phyloP scores from a whole-genome alignment of 495 filamentous ascomycete species.

The Neurospora hispaniola region DNA sequence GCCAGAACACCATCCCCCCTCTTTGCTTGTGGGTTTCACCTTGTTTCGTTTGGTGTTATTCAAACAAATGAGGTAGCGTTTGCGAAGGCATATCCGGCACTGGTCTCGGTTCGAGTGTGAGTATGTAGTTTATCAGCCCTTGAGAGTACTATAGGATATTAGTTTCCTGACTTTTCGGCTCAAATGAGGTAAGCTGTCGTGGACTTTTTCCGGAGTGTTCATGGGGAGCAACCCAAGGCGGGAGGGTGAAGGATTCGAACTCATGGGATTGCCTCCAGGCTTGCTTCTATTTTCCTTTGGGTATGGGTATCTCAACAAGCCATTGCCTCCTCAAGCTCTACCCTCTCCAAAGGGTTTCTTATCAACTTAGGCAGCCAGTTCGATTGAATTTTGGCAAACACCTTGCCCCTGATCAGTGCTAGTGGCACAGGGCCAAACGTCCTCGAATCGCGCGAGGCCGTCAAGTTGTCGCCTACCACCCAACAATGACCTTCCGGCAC shows the following conservation, averaged over 20 bases:
- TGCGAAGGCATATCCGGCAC: not conserved
- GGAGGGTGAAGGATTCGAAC: not conserved
- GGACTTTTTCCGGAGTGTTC: not conserved
- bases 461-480: constrained; percentile 77
- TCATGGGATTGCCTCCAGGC: not conserved
- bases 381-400: constrained; percentile 56
- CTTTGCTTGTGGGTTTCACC: not conserved
- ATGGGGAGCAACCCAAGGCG: not conserved
- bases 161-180: not conserved
- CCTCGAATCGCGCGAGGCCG: constrained; percentile 75
- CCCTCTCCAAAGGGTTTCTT: constrained; percentile 16
- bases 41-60: not conserved
- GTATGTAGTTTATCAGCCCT: not conserved
- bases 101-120: not conserved
- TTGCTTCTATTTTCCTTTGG: not conserved
- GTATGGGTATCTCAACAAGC: not conserved
- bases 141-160: not conserved
- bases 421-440: constrained; percentile 77
- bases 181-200: not conserved
- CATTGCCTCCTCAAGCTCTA: not conserved
- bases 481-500: constrained; percentile 86
- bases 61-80: not conserved
- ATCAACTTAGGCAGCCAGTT: constrained; percentile 24
- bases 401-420: constrained; percentile 74
- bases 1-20: not conserved